Conservation (phyloP, 75 land plant species). For the Larix kaempferi region DNA sequence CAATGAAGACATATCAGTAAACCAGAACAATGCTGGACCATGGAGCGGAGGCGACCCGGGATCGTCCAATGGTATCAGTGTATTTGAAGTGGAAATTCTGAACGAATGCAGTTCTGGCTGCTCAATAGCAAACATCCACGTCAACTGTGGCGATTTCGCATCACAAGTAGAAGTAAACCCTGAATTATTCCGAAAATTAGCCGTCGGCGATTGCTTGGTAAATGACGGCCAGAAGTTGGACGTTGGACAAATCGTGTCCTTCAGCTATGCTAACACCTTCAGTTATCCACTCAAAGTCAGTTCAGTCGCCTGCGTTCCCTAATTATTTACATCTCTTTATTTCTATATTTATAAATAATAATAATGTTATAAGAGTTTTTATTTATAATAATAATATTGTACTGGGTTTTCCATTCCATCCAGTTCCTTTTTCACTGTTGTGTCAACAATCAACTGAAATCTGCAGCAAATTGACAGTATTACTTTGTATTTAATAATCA, state of each 20-base stretch:
- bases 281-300: conserved; percentile 27
- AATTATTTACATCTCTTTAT: too few relatives aligned
- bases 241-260: conserved; percentile 29
- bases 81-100: conserved; percentile 35
- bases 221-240: conserved; percentile 34
- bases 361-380: too few relatives aligned
- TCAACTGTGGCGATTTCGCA: conserved; percentile 42
- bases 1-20: too few relatives aligned
- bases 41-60: too few relatives aligned
- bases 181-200: conserved; percentile 23
- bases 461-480: too few relatives aligned
- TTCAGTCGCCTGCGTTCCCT: conserved; percentile 17
- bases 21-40: too few relatives aligned
- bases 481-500: too few relatives aligned
- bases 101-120: conserved; percentile 35
- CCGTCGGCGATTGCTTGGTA: conserved; percentile 38
- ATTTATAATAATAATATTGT: too few relatives aligned
- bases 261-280: conserved; percentile 41
- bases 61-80: conserved; percentile 36
- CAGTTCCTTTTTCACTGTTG: too few relatives aligned
- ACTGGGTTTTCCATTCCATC: too few relatives aligned
- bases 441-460: too few relatives aligned
- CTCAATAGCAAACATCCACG: conserved; percentile 28
- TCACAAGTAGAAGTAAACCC: conserved; percentile 44
- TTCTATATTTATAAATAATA: too few relatives aligned